Evolutionary conservation across 306 rosid species (phyloP).

Genomic region (Quercus wislizeni): DNA sequence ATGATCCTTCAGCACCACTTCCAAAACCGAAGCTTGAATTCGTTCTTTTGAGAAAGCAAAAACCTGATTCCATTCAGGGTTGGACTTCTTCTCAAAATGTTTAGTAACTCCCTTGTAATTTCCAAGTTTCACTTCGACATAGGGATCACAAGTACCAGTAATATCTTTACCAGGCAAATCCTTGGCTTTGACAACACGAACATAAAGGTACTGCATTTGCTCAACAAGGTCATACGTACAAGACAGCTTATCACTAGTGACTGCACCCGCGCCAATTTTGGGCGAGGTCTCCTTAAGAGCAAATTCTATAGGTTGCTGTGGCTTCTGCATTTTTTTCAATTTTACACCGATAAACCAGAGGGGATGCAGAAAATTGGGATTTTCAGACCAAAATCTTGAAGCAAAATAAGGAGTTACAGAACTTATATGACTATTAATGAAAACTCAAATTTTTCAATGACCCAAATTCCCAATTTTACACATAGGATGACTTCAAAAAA

Average conservation of each 20-base stretch:
- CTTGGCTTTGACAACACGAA: conserved; percentile 80
- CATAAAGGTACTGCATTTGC: conserved; percentile 88
- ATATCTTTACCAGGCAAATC: conserved; percentile 84
- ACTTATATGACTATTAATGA: not conserved
- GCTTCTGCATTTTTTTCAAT: conserved; percentile 64
- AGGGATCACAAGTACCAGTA: conserved; percentile 85
- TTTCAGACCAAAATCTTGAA: not conserved
- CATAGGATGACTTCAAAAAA: not conserved
- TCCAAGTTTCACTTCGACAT: conserved; percentile 86
- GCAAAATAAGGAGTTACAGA: not conserved
- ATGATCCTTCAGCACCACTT: conserved; percentile 77
- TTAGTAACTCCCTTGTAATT: conserved; percentile 74
- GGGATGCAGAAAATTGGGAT: conserved; percentile 2
- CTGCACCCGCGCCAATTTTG: conserved; percentile 69
- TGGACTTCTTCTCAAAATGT: conserved; percentile 79
- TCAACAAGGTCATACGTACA: conserved; percentile 89
- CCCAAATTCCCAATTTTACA: not conserved
- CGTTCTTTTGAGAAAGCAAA: conserved; percentile 86
- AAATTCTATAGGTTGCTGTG: conserved; percentile 62
- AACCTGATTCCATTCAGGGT: conserved; percentile 79
- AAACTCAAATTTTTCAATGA: not conserved
- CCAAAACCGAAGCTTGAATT: conserved; percentile 79
- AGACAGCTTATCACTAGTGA: conserved; percentile 67
- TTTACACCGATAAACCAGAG: conserved; percentile 13
- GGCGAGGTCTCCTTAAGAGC: conserved; percentile 83